Base-by-base conservation (phyloP, 2,329 filamentous ascomycete species). In the Fusarium denticulatum region DNA sequence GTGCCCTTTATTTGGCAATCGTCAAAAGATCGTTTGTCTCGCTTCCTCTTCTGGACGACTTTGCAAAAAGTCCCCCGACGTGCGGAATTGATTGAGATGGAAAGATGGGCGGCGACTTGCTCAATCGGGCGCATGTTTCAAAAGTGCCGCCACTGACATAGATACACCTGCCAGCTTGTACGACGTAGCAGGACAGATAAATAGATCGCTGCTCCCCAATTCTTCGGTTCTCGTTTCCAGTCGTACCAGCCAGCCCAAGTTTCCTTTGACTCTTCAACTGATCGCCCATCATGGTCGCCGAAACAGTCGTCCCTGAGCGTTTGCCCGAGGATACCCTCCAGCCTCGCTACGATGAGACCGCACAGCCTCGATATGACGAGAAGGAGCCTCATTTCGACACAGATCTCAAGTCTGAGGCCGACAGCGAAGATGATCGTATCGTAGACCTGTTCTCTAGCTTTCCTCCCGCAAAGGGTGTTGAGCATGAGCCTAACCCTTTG, bases 401-500 rank as follows among this genome's bases (percentile, higher is more conserved):
- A 42, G 75, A 78, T 58, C 50, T 73, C 68, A 81, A 81, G 75
- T 76, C 76, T 5, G 77, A 79, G 22, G 64, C 73, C 2, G 62
- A 68, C 3, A 74, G 76, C 10, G 77, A 73, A 14, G 78, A 80
- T 24, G 80, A 81, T 2, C 64, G 76, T 34, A 78, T 82, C 64
- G 78, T 74, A 46, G 82, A 84, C 40, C 78, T 84, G 40, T 84
- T 83, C 74, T 66, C 71, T n/a, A 84, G 83, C 32, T 85, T 86
- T 52, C 84, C 85, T 18, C 73, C 79, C 2, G 76, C 83, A 36
- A 83, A 84, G 72, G 82, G 82, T 24, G 72, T 85, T n/a, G 75
- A 78, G 47, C 84, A 86, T 59, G 84, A 87, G 71, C 77, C 82
- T 18, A 81, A 84, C 70, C 88, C 89, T 57, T 75, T 91, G 50